Percentiles rank a stretch among this genome's conserved stretches.
These are phyloP conservation scores for Volvariella surrecta DNA, from an alignment of 1,284 basidiomycete genomes.

Conservation along the genomic window DNA sequence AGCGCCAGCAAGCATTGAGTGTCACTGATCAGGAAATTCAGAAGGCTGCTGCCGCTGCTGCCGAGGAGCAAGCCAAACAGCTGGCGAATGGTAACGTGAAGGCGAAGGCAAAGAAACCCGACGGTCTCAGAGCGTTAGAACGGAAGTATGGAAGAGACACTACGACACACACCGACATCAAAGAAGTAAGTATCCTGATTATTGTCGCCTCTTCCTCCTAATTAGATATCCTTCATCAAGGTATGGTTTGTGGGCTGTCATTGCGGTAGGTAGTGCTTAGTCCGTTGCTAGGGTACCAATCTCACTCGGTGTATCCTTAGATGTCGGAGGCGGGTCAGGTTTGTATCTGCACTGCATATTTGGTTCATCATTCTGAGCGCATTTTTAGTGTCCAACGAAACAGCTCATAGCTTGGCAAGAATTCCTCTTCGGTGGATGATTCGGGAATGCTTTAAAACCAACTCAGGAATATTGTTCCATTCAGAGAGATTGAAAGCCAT, in stretches of 20 bases:
- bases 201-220: background rate
- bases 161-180: slow-evolving; percentile 8
- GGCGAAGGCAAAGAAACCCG: slow-evolving; percentile 1
- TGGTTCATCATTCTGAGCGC: slow-evolving; percentile 24
- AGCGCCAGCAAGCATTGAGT: slow-evolving; percentile 1
- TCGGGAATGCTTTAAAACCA: slow-evolving; percentile 34
- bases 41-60: slow-evolving; percentile 33
- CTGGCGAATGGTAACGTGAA: slow-evolving; percentile 5
- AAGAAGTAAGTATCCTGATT: slow-evolving; percentile 9
- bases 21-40: slow-evolving; percentile 27
- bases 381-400: slow-evolving; percentile 14
- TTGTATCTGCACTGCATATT: slow-evolving; percentile 5
- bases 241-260: slow-evolving; percentile 27
- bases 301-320: slow-evolving; percentile 3
- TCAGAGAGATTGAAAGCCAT: slow-evolving; percentile 20
- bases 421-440: slow-evolving; percentile 23
- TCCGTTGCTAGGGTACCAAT: background rate
- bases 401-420: slow-evolving; percentile 15
- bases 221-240: slow-evolving; percentile 4
- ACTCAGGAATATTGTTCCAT: slow-evolving; percentile 25
- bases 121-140: background rate
- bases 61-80: slow-evolving; percentile 7
- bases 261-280: slow-evolving; percentile 23
- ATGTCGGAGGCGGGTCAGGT: slow-evolving; percentile 20
- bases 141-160: background rate